Evolutionary conservation across 805 yeast genomes (phyloP).

Genomic region (Cyberlindnera americana): DNA sequence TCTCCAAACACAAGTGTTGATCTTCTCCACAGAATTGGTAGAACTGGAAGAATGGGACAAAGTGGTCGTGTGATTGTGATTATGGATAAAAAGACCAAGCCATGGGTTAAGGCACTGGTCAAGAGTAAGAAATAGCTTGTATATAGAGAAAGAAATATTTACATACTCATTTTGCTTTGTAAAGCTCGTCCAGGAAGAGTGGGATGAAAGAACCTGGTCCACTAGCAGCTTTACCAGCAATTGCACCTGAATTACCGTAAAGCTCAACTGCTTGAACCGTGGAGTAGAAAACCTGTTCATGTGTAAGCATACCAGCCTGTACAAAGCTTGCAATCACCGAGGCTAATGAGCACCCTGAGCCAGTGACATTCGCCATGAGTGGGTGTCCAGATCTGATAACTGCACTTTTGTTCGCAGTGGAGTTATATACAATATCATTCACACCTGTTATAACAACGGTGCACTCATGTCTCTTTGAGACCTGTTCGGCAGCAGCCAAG

Average conservation of each 20-base stretch:
- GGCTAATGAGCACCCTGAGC: conserved; percentile 82
- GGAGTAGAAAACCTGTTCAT: background rate
- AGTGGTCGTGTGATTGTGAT: conserved; percentile 84
- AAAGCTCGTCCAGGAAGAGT: conserved; percentile 5
- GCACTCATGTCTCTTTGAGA: conserved; percentile 49
- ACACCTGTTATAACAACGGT: conserved; percentile 73
- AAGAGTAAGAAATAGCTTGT: conserved; percentile 25
- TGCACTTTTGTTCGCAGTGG: conserved; percentile 33
- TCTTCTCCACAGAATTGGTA: conserved; percentile 85
- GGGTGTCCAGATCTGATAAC: conserved; percentile 54
- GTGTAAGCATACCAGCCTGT: background rate
- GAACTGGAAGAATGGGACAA: conserved; percentile 91
- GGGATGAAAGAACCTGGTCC: conserved; percentile 11
- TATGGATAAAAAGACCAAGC: conserved; percentile 60
- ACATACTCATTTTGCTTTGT: conserved; percentile 1
- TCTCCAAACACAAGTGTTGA: conserved; percentile 84
- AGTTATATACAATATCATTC: conserved; percentile 38
- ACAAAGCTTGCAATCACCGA: conserved; percentile 55
- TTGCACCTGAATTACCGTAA: conserved; percentile 1
- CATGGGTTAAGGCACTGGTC: conserved; percentile 74
- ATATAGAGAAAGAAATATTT: background rate
- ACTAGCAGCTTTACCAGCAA: background rate
- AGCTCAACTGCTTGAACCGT: background rate
- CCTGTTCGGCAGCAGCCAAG: conserved; percentile 40
- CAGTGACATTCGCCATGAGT: conserved; percentile 68